Conservation (phyloP, 495 filamentous ascomycete species). For the Aspergillus ellipticus region DNA sequence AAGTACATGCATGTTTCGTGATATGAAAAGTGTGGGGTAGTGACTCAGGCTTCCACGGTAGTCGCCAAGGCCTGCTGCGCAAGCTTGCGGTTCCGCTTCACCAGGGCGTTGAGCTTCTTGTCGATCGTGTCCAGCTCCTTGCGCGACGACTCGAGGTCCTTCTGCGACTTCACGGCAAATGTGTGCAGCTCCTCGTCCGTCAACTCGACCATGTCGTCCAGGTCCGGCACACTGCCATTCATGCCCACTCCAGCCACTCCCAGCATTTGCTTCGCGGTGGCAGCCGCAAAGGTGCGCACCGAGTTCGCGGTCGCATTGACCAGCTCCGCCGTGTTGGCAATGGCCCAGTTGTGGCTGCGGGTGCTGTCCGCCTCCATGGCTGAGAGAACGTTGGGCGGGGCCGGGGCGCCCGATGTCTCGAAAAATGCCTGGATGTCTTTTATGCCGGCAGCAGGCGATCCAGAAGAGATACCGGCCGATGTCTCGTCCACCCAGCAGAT, state of each 20-base stretch:
- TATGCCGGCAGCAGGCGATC: slow-evolving; percentile 24
- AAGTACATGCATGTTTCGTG: background rate
- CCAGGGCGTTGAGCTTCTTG: slow-evolving; percentile 43
- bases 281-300: slow-evolving; percentile 41
- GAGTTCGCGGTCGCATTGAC: slow-evolving; percentile 41
- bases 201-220: slow-evolving; percentile 42
- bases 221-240: slow-evolving; percentile 27
- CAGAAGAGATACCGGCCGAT: slow-evolving; percentile 19
- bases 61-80: slow-evolving; percentile 39
- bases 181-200: slow-evolving; percentile 39
- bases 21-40: background rate
- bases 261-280: slow-evolving; percentile 41
- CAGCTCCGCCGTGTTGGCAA: slow-evolving; percentile 40
- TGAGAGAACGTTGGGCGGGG: slow-evolving; percentile 39
- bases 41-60: slow-evolving; percentile 9
- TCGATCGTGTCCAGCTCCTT: slow-evolving; percentile 44
- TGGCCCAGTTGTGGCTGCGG: slow-evolving; percentile 43
- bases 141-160: slow-evolving; percentile 38
- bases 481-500: slow-evolving; percentile 41
- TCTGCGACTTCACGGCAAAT: slow-evolving; percentile 36
- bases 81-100: slow-evolving; percentile 49
- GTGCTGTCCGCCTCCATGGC: slow-evolving; percentile 45
- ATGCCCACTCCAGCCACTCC: slow-evolving; percentile 33
- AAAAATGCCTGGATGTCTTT: slow-evolving; percentile 16
- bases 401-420: slow-evolving; percentile 10